Conservation (phyloP, 2,329 filamentous ascomycete species). For the Cadophora malorum region DNA sequence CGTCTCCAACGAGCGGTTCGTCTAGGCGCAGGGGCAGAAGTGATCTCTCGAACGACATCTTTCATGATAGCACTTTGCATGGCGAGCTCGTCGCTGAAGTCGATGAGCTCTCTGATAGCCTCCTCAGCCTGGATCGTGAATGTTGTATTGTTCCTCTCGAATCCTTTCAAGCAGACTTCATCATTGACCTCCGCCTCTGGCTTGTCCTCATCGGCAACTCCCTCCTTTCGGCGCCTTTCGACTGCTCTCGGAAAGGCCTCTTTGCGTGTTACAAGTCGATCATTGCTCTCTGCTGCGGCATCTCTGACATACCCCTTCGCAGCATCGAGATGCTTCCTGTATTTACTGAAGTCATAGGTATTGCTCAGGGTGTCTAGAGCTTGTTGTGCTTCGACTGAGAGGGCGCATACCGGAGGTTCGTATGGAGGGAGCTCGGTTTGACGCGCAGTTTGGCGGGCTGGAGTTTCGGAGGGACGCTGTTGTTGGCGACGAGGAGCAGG, state of each 20-base stretch:
- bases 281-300: constrained; percentile 61
- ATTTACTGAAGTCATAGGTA: constrained; percentile 49
- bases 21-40: constrained; percentile 35
- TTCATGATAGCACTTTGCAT: constrained; percentile 40
- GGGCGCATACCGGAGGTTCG: constrained; percentile 57
- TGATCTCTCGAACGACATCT: constrained; percentile 44
- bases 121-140: constrained; percentile 63
- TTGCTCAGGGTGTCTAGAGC: constrained; percentile 53
- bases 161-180: constrained; percentile 49
- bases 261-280: constrained; percentile 50
- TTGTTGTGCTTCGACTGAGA: constrained; percentile 54
- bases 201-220: constrained; percentile 45
- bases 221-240: constrained; percentile 43
- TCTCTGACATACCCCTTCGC: constrained; percentile 55
- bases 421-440: constrained; percentile 54
- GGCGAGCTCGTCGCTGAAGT: constrained; percentile 55
- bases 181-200: constrained; percentile 45
- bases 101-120: constrained; percentile 62
- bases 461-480: constrained; percentile 27
- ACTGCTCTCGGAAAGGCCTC: constrained; percentile 34
- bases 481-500: constrained; percentile 29
- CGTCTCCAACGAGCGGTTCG: constrained; percentile 45
- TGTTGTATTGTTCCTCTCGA: constrained; percentile 54
- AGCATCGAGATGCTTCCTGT: constrained; percentile 55
- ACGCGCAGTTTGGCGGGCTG: constrained; percentile 20